Conservation (phyloP, 2,329 filamentous ascomycete species). For the Pseudocercospora cruenta region DNA sequence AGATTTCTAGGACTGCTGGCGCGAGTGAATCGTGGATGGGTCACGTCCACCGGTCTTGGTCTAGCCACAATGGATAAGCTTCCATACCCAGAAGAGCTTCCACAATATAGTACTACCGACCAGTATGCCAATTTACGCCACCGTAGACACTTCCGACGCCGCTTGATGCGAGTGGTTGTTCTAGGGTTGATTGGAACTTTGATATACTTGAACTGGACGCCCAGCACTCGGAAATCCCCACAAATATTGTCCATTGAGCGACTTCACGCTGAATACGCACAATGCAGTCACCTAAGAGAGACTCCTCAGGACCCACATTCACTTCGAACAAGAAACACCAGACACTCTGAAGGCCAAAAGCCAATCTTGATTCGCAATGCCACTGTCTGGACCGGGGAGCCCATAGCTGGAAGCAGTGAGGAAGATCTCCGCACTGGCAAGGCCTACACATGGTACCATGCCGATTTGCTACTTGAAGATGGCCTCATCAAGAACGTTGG, state of each 20-base stretch:
- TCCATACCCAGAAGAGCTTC: neutral
- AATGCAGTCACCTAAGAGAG: constrained; percentile 59
- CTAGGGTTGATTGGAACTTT: neutral
- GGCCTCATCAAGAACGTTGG: constrained; percentile 64
- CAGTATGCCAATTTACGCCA: neutral
- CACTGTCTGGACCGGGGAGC: constrained; percentile 68
- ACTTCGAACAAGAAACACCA: constrained; percentile 61
- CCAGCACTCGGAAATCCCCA: neutral
- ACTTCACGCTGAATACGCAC: constrained; percentile 58
- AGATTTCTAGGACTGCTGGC: too few relatives aligned
- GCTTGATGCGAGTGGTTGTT: neutral
- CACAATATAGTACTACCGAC: neutral
- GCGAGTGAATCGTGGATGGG: neutral
- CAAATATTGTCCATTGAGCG: constrained; percentile 54
- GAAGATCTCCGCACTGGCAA: constrained; percentile 61
- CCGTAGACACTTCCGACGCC: neutral
- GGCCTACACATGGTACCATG: constrained; percentile 62
- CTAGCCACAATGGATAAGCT: neutral
- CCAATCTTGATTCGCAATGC: constrained; percentile 69
- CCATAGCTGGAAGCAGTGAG: constrained; percentile 54
- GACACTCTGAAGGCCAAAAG: constrained; percentile 61
- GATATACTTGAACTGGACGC: neutral
- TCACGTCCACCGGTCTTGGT: neutral
- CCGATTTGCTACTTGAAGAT: constrained; percentile 64
- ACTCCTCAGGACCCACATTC: constrained; percentile 62